phyloP scores from a whole-genome alignment of 257 asterid genomes.

The Nicotiana knightiana region DNA sequence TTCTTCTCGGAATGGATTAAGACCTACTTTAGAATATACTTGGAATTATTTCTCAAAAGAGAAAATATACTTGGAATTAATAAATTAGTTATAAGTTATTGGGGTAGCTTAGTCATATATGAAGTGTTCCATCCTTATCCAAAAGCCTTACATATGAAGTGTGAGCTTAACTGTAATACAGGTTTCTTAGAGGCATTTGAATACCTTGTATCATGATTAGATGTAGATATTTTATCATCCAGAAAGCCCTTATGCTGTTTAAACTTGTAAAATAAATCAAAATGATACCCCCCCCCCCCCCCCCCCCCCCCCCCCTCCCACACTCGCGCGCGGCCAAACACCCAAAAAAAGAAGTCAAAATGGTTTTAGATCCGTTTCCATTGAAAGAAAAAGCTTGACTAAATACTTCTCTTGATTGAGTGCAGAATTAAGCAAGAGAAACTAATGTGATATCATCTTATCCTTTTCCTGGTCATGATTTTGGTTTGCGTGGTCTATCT shows the following conservation, averaged over 20 bases:
- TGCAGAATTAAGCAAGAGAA: neutral
- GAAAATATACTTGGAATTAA: neutral
- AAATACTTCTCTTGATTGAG: neutral
- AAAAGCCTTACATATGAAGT: neutral
- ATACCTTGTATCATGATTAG: neutral
- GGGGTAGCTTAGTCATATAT: neutral
- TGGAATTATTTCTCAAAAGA: neutral
- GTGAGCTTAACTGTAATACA: neutral
- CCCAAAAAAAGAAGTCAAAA: neutral
- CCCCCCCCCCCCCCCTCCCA: too few species aligned
- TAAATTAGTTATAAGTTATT: neutral
- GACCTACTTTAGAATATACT: neutral
- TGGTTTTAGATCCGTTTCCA: neutral
- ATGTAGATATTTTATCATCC: neutral
- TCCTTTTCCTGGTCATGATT: neutral
- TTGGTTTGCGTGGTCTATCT: too few species aligned
- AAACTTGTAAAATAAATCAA: neutral
- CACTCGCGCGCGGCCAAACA: too few species aligned
- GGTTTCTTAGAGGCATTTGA: neutral
- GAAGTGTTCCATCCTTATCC: too few species aligned
- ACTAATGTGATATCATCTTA: neutral
- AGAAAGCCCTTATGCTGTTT: neutral
- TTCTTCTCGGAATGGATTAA: neutral
- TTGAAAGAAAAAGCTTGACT: neutral
- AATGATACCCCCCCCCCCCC: too few species aligned